Conservation (phyloP, 257 asterid genomes). For the Primulina huaijiensis region DNA sequence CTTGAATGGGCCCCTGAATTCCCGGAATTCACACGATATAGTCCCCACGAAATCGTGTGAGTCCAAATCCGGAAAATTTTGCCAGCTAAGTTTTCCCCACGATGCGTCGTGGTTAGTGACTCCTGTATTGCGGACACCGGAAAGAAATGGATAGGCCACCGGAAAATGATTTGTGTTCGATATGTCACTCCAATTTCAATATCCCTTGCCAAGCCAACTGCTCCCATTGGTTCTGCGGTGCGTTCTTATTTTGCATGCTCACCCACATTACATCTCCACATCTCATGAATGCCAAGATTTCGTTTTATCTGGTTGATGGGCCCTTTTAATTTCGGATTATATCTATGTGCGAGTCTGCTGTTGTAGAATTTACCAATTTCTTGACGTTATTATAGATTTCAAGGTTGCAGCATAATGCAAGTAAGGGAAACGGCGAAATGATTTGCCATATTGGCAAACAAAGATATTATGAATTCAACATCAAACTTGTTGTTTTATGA, state of each 20-base stretch:
- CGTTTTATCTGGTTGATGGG: constrained; percentile 2
- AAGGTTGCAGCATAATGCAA: background rate
- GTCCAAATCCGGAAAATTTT: background rate
- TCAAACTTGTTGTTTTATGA: background rate
- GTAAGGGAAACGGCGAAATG: background rate
- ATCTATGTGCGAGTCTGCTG: background rate
- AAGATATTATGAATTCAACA: background rate
- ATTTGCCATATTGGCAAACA: background rate
- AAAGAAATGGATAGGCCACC: constrained; percentile 76
- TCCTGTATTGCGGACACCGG: background rate
- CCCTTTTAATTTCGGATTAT: background rate
- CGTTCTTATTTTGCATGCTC: constrained; percentile 19
- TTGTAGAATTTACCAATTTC: background rate
- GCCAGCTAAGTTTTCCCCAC: background rate
- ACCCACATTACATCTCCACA: background rate
- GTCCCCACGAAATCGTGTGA: background rate
- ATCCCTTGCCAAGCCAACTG: constrained; percentile 92
- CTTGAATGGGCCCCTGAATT: background rate
- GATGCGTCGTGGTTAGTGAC: background rate
- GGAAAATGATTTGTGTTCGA: constrained; percentile 71
- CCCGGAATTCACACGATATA: background rate
- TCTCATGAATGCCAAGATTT: background rate
- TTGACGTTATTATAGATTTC: background rate
- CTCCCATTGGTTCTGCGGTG: constrained; percentile 95
- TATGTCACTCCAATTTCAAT: constrained; percentile 67